These are phyloP conservation scores for Cyberlindnera galapagoensis DNA, from an alignment of 805 yeast genomes.

Conservation along the genomic window DNA sequence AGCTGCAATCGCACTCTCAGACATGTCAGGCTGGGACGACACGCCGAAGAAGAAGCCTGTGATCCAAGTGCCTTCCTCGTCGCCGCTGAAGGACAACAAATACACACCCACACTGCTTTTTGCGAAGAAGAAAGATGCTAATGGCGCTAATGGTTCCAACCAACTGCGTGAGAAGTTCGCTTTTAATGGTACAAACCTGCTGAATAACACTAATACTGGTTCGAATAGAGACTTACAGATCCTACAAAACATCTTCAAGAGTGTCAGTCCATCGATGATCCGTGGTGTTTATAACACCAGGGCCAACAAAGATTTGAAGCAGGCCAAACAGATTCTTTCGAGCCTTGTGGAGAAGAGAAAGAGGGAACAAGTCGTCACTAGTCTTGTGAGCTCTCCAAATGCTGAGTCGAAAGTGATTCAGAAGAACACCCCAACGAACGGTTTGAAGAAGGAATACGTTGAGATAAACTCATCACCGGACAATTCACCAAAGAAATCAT, in stretches of 20 bases:
- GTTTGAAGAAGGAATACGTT: slow-evolving; percentile 7
- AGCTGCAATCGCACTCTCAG: background rate
- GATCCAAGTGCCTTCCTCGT: slow-evolving; percentile 47
- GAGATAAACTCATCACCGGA: slow-evolving; percentile 24
- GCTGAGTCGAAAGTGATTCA: background rate
- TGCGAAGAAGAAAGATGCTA: slow-evolving; percentile 6
- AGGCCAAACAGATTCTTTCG: slow-evolving; percentile 28
- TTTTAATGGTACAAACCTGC: slow-evolving; percentile 27
- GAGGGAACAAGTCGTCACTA: slow-evolving; percentile 7
- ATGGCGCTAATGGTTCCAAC: slow-evolving; percentile 2
- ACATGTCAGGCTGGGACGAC: slow-evolving; percentile 10
- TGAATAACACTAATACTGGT: slow-evolving; percentile 7
- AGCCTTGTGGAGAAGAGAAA: slow-evolving; percentile 26
- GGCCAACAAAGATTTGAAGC: slow-evolving; percentile 26
- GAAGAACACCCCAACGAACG: background rate
- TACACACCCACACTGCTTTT: slow-evolving; percentile 15
- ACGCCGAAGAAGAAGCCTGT: slow-evolving; percentile 23
- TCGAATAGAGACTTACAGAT: slow-evolving; percentile 19
- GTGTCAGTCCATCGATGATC: slow-evolving; percentile 28
- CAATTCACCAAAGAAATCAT: slow-evolving; percentile 24
- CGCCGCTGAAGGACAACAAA: slow-evolving; percentile 28
- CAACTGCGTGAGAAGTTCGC: slow-evolving; percentile 37
- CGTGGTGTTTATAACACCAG: slow-evolving; percentile 34
- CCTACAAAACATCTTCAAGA: slow-evolving; percentile 25
- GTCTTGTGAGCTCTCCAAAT: background rate